These are phyloP conservation scores for Stropharia rugosoannulata DNA, from an alignment of 768 basidiomycete genomes.

Conservation along the genomic window DNA sequence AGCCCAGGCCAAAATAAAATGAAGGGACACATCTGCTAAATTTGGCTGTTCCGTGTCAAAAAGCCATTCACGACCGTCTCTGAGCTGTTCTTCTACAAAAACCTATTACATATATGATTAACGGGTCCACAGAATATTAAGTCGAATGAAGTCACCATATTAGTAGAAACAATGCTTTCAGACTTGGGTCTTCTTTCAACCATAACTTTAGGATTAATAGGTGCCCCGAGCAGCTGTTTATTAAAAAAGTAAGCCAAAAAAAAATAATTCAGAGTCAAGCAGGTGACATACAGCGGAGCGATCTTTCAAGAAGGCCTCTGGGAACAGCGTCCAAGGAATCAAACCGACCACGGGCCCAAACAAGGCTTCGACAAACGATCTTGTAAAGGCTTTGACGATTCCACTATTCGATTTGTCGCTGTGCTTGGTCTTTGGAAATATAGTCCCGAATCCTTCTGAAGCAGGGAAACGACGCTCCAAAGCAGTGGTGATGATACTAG, in stretches of 20 bases:
- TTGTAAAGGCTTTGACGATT: slow-evolving; percentile 46
- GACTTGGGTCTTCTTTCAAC: slow-evolving; percentile 26
- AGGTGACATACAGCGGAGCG: slow-evolving; percentile 34
- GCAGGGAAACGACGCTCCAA: slow-evolving; percentile 58
- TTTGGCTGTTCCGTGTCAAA: slow-evolving; percentile 53
- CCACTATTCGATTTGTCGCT: slow-evolving; percentile 42
- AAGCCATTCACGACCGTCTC: slow-evolving; percentile 56
- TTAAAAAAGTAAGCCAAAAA: background rate
- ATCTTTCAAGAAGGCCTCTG: slow-evolving; percentile 47
- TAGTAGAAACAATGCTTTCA: slow-evolving; percentile 41
- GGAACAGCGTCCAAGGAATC: slow-evolving; percentile 49
- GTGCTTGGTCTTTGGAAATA: slow-evolving; percentile 47
- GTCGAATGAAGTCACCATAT: slow-evolving; percentile 37
- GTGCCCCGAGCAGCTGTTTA: slow-evolving; percentile 29
- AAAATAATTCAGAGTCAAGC: background rate
- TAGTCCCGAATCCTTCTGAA: slow-evolving; percentile 42
- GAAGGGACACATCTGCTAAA: slow-evolving; percentile 50
- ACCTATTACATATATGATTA: slow-evolving; percentile 15
- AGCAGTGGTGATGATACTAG: slow-evolving; percentile 40
- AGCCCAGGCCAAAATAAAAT: slow-evolving; percentile 49
- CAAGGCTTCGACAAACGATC: slow-evolving; percentile 44
- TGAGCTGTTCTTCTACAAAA: slow-evolving; percentile 41
- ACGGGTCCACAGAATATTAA: background rate
- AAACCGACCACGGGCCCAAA: slow-evolving; percentile 39
- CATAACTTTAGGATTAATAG: slow-evolving; percentile 39